phyloP scores from a whole-genome alignment of 176 grass and related monocot species.

The Ensete glaucum region DNA sequence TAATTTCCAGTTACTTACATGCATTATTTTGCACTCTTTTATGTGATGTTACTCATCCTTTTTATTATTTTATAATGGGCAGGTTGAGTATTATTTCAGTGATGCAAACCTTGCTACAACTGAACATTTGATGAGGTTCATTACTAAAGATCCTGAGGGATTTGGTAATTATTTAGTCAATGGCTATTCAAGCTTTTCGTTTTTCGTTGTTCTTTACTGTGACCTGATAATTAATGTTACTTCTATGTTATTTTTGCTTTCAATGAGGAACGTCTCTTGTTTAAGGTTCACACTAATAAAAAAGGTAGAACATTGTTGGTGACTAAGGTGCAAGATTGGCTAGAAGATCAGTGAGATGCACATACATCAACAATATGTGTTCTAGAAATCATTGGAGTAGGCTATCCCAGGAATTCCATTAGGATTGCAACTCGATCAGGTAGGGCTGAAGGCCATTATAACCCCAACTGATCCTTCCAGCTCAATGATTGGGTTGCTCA shows the following conservation, averaged over 20 bases:
- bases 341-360: no score
- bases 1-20: no score
- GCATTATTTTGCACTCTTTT: background rate
- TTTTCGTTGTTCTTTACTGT: background rate
- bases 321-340: no score
- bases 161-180: slow-evolving; percentile 9
- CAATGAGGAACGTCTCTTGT: background rate
- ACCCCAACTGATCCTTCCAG: background rate
- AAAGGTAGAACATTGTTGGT: no score
- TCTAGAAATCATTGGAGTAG: no score
- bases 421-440: background rate
- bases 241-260: no score
- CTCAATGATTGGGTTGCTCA: no score
- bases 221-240: no score
- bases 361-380: no score
- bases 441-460: background rate
- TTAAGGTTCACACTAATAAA: no score
- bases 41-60: background rate
- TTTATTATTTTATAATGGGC: background rate
- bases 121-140: slow-evolving; percentile 24
- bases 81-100: slow-evolving; percentile 28
- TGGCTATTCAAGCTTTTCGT: background rate
- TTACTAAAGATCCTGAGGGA: slow-evolving; percentile 21
- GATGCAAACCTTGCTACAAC: slow-evolving; percentile 24
- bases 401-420: no score